Base-by-base conservation (phyloP, 2,329 filamentous ascomycete genomes). In the Colletotrichum sp. region DNA sequence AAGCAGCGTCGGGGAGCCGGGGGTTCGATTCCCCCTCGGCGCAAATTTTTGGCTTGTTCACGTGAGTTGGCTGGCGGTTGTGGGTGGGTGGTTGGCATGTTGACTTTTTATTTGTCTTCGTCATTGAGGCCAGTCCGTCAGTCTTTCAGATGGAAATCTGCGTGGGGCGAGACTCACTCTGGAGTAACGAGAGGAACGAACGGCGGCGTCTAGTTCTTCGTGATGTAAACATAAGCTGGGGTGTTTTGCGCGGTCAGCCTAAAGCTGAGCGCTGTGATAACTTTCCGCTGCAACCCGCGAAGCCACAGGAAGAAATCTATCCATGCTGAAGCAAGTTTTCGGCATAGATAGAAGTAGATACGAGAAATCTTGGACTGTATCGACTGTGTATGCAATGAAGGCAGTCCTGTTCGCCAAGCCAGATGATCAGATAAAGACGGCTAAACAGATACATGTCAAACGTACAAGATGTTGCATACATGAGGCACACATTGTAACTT, bases 11-110 rank as follows among this genome's bases (percentile, higher is more conserved):
- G 71, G 71, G 71, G 68, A 73, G 71, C 71, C 71, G 71, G 71
- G 67, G 71, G 71, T 73, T 73, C 71, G 71, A 73, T 73, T 73
- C 71, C 71, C 71, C 71, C 71, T 73, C 71, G 71, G 69, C 71
- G 71, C 71, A 73, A 1, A 8, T 8, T 62, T 63, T 73, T 73
- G 36, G 38, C 3, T 33, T 51, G 38, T 0, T 33, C 11, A 12
- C 16, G 2, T 5, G 2, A 16, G 38, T 21, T 47, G 4, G 38
- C 18, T 31, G 31, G 31, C 24, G 38, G 3, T n/a, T 47, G 38
- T n/a, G 38, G 38, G 38, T 1, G 38, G 24, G 24, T 24, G 24
- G 24, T 47, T 12, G 0, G 18, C 18, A 3, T 21, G 9, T 4
- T 21, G 9, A 9, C 18, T 47, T 47, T n/a, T n/a, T 21, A 9